Percentiles rank a stretch among this genome's conserved stretches.
Conservation (phyloP, 2,329 filamentous ascomycete genomes). For the Penicillium janthinellum region DNA sequence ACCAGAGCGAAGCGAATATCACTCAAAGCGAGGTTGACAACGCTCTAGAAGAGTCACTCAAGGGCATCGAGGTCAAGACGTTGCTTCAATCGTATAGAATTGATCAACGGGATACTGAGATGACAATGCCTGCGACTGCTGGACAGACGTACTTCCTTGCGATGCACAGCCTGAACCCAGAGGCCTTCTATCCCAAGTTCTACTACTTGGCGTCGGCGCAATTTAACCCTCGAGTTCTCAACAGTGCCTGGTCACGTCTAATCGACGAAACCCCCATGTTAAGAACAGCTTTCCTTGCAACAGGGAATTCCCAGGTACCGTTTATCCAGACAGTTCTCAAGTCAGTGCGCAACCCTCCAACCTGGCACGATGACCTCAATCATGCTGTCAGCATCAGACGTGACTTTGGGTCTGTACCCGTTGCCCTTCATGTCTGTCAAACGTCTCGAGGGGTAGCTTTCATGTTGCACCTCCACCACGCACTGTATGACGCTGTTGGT, state of each 20-base stretch:
- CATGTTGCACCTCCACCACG: slow-evolving; percentile 74
- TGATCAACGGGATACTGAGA: slow-evolving; percentile 52
- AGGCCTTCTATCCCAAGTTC: slow-evolving; percentile 75
- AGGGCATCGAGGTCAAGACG: slow-evolving; percentile 40
- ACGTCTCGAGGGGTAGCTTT: slow-evolving; percentile 35
- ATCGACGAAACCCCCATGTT: slow-evolving; percentile 63
- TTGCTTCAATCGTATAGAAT: slow-evolving; percentile 50
- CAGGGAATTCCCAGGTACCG: slow-evolving; percentile 48
- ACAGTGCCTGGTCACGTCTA: slow-evolving; percentile 64
- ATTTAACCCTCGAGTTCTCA: slow-evolving; percentile 47
- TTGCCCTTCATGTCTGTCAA: slow-evolving; percentile 39
- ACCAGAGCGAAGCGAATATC: slow-evolving; percentile 18
- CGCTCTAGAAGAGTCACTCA: slow-evolving; percentile 34
- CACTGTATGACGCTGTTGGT: slow-evolving; percentile 84
- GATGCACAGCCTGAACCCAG: slow-evolving; percentile 63
- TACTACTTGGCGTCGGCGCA: slow-evolving; percentile 55
- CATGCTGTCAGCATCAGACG: slow-evolving; percentile 12
- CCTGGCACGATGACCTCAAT: slow-evolving; percentile 25
- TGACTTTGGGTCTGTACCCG: slow-evolving; percentile 27
- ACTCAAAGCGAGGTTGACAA: slow-evolving; percentile 21
- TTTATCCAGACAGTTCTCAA: slow-evolving; percentile 66
- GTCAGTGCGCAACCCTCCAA: slow-evolving; percentile 37
- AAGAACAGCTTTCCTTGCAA: slow-evolving; percentile 66
- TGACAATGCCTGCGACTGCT: slow-evolving; percentile 68
- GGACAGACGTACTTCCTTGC: slow-evolving; percentile 82